Conservation (phyloP, 371 early-diverging fungal genomes). For the Thermomucor indicae-seudaticae region DNA sequence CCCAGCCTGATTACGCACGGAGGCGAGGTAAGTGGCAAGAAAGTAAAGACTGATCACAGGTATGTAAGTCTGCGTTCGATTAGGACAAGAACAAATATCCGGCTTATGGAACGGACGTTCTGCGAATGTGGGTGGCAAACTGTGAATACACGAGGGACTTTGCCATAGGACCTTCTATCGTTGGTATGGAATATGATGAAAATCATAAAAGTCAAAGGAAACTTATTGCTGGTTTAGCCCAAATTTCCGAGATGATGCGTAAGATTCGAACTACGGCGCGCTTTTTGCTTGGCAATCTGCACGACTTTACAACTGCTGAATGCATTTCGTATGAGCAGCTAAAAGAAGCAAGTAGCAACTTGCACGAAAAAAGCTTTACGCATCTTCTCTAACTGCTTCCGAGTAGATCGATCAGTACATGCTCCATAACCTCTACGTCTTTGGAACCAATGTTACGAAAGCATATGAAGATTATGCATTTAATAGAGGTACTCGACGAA, state of each 20-base stretch:
- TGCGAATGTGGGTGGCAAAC: slow-evolving; percentile 83
- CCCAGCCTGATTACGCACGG: slow-evolving; percentile 71
- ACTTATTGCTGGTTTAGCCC: slow-evolving; percentile 18
- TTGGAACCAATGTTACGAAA: slow-evolving; percentile 49
- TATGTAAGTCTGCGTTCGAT: neutral
- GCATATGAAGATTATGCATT: slow-evolving; percentile 65
- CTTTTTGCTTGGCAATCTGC: slow-evolving; percentile 79
- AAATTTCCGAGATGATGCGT: slow-evolving; percentile 64
- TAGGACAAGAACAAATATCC: slow-evolving; percentile 63
- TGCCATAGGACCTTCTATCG: slow-evolving; percentile 65
- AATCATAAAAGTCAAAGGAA: neutral
- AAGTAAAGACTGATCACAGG: too few relatives aligned
- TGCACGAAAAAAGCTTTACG: neutral
- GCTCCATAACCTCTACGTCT: slow-evolving; percentile 62
- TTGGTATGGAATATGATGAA: slow-evolving; percentile 31
- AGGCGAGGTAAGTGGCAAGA: slow-evolving; percentile 52
- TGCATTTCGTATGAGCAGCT: slow-evolving; percentile 54
- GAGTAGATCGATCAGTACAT: slow-evolving; percentile 68
- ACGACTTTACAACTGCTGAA: slow-evolving; percentile 53
- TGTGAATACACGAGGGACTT: slow-evolving; percentile 83
- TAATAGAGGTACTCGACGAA: slow-evolving; percentile 60
- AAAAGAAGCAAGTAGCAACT: slow-evolving; percentile 25
- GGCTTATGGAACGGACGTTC: slow-evolving; percentile 82
- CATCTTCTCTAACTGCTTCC: neutral
- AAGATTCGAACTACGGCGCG: slow-evolving; percentile 79